phyloP scores from a whole-genome alignment of 495 filamentous ascomycete genomes.

The Letharia columbiana region DNA sequence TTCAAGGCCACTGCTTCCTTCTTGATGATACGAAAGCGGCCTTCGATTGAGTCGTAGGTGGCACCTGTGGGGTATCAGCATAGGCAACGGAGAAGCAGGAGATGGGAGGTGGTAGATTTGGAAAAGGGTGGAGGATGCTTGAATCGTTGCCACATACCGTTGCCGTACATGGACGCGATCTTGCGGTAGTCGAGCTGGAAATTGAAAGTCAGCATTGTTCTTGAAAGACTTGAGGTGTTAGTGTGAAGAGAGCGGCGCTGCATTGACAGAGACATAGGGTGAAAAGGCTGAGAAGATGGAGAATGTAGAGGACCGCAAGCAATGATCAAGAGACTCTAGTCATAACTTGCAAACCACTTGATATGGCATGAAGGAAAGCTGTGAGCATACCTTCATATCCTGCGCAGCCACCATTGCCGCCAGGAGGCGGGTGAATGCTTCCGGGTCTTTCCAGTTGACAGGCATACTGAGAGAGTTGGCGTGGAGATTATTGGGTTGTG shows the following conservation, averaged over 20 bases:
- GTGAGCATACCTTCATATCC: conserved; percentile 21
- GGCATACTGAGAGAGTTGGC: conserved; percentile 27
- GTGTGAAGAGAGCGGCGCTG: not conserved
- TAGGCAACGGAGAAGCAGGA: not conserved
- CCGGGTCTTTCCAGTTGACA: conserved; percentile 33
- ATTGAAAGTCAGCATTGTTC: not conserved
- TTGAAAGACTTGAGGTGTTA: not conserved
- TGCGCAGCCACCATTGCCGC: conserved; percentile 31
- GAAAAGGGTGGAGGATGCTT: not conserved
- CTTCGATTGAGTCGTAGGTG: conserved; percentile 37
- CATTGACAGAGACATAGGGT: too few relatives aligned
- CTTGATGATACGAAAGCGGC: conserved; percentile 32
- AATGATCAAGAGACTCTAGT: not conserved
- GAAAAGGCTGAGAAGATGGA: not conserved
- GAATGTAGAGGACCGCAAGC: not conserved
- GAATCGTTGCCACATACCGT: conserved; percentile 15
- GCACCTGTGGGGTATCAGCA: conserved; percentile 23
- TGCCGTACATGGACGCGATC: conserved; percentile 27
- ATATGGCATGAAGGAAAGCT: not conserved
- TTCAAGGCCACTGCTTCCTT: conserved; percentile 27
- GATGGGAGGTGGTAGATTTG: too few relatives aligned
- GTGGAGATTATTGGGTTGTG: not conserved
- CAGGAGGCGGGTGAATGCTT: conserved; percentile 30
- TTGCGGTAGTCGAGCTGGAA: conserved; percentile 25
- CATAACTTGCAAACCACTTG: not conserved